Evolutionary conservation across 164 flowering plant genomes (phyloP), one percentile per base, ranked within the genome.

Genomic region (Chloranthus sessilifolius): DNA sequence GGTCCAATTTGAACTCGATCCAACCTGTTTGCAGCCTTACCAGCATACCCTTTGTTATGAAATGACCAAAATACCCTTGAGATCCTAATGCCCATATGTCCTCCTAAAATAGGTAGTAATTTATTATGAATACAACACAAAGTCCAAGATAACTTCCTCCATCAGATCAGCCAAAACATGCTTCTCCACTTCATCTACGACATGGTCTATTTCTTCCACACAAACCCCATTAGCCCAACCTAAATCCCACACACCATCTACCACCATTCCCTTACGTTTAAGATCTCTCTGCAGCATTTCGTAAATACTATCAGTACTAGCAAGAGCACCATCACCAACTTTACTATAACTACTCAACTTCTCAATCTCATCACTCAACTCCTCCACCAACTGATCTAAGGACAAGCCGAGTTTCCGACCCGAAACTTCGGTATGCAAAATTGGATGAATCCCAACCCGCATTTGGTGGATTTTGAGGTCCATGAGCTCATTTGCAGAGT

Each of bases 401-500:
- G 85, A 65, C 10, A 65, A 12, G 33, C 5, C 7, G 8, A 8
- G 10, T 61, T 56, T 65, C 1, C 55, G 43, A 7, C 31, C 36
- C 28, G 42, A 23, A 2, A 5, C 1, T 10, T 21, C 30, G 28
- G 42, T 29, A 26, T 14, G 16, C 10, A 42, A 12, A 21, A 47
- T 34, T 16, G 50, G 63, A 44, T 55, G 45, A 3, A 11, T n/a
- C 5, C 3, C 25, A 44, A 38, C 59, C 15, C 66, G 63, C 23
- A 28, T 46, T 16, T 26, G 59, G 38, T 7, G 42, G 65, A 69
- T 69, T 68, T 58, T 79, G 3, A 62, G 64, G 19, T 68, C 74
- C 54, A 71, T 23, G 27, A 84, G 48, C 59, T 90, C 95, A 11
- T 68, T 65, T 27, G 91, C 87, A 54, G 63, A 86, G 48, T 84